Percentiles rank a stretch among this genome's conserved stretches.
phyloP scores from a whole-genome alignment of 441 rosid genomes.

The Omphalea diandra region DNA sequence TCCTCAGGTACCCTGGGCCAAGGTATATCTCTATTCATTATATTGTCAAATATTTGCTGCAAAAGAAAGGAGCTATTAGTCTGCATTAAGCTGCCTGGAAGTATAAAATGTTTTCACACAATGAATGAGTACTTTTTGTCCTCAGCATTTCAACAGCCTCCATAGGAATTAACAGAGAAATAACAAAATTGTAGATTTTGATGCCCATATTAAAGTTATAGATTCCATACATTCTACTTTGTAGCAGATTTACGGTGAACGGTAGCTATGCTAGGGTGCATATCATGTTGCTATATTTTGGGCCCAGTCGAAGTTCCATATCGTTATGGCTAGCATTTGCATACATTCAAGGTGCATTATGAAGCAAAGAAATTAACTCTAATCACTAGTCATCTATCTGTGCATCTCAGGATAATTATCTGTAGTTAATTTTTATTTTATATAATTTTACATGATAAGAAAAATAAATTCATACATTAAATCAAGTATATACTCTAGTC shows the following conservation, averaged over 20 bases:
- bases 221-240: background rate
- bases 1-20: slow-evolving; percentile 94
- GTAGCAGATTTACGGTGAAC: background rate
- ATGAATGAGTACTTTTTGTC: background rate
- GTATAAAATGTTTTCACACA: slow-evolving; percentile 4
- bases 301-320: slow-evolving; percentile 5
- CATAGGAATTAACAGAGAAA: background rate
- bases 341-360: background rate
- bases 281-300: background rate
- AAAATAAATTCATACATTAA: too few species aligned
- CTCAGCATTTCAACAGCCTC: background rate
- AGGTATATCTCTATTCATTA: slow-evolving; percentile 92
- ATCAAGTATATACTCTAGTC: too few species aligned
- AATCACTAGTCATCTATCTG: too few species aligned
- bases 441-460: too few species aligned
- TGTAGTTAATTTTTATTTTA: too few species aligned
- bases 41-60: slow-evolving; percentile 95
- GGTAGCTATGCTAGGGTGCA: background rate
- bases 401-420: too few species aligned
- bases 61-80: slow-evolving; percentile 19
- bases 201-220: background rate
- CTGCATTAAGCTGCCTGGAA: slow-evolving; percentile 6
- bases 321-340: background rate
- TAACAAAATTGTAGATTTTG: background rate
- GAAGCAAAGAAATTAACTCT: background rate